phyloP scores from a whole-genome alignment of 2,329 filamentous ascomycete genomes.

The Chalara sp. region DNA sequence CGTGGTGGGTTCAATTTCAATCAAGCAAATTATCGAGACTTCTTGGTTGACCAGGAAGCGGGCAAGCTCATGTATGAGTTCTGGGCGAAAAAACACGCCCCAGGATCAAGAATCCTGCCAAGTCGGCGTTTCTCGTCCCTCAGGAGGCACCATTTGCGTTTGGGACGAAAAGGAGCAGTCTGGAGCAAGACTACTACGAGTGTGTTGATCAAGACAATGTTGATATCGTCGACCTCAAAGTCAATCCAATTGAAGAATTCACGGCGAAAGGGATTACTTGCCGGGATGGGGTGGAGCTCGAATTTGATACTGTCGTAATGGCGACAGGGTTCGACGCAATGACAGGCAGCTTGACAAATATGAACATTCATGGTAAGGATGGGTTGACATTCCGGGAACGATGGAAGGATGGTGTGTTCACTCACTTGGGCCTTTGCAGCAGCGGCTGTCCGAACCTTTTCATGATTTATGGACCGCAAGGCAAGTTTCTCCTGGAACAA shows the following conservation, averaged over 20 bases:
- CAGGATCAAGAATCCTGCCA: conserved; percentile 19
- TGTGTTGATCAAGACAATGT: conserved; percentile 38
- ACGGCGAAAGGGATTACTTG: conserved; percentile 28
- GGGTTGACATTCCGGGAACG: conserved; percentile 32
- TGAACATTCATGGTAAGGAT: conserved; percentile 36
- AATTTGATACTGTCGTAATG: conserved; percentile 25
- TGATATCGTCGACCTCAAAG: conserved; percentile 38
- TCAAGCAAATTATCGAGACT: conserved; percentile 39
- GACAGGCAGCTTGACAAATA: conserved; percentile 37
- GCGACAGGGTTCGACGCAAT: conserved; percentile 31
- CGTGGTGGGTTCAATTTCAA: conserved; percentile 41
- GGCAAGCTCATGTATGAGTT: conserved; percentile 31
- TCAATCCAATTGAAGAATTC: conserved; percentile 33
- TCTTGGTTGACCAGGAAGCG: conserved; percentile 32
- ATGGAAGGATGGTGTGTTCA: conserved; percentile 34
- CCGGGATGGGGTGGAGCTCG: conserved; percentile 20
- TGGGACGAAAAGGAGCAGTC: conserved; percentile 40
- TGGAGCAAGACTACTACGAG: conserved; percentile 44
- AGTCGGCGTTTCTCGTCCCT: conserved; percentile 20
- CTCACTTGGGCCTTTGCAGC: conserved; percentile 38
- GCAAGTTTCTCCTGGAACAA: too few species aligned
- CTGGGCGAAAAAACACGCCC: conserved; percentile 34
- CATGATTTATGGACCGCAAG: too few species aligned
- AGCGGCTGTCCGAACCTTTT: conserved; percentile 43
- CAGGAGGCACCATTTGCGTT: conserved; percentile 32